Base-by-base conservation (phyloP, 768 basidiomycete species). In the Mycena crocata region DNA sequence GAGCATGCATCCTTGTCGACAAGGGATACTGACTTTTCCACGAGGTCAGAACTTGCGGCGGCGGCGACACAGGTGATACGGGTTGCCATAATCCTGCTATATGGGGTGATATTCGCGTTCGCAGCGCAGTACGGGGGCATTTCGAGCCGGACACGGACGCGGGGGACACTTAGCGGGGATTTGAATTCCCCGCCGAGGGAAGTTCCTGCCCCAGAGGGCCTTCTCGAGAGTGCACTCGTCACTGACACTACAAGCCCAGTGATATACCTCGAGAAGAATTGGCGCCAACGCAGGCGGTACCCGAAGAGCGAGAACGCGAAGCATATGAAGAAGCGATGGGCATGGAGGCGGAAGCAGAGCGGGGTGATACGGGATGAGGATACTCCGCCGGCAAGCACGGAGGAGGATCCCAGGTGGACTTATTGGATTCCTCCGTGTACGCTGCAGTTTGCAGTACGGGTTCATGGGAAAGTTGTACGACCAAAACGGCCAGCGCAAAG, bases 151-250 rank as follows among this genome's bases (percentile, higher is more conserved):
- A 49, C 37, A 46, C 55, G 54, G 9, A 30, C 45, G 21, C 34
- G 54, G 8, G 37, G 62, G 54, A 63, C 45, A 49, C 54, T 44
- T 45, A 55, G 54, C 62, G 54, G 62, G 62, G 62, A 63, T 63
- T 23, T 14, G 24, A 17, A 56, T 39, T 63, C 62, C 62, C 54
- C 52, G 62, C 45, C 62, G 52, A 63, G 62, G 62, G 62, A 55
- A 63, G 62, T 63, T 48, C 62, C 62, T 1, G 54, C 62, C 54
- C 62, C 24, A 23, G 54, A 56, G 0, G 56, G 3, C 4, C 5
- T 39, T 49, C 62, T 55, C 14, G 62, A 55, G 34, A 62, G 19
- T 3, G 37, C 32, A 17, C 21, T 49, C 12, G 24, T 49, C 28
- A 40, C 62, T 63, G 62, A 63, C 52, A 56, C 26, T 37, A 12